Conservation (phyloP, 2,329 filamentous ascomycete genomes). For the Phialophora tarda region DNA sequence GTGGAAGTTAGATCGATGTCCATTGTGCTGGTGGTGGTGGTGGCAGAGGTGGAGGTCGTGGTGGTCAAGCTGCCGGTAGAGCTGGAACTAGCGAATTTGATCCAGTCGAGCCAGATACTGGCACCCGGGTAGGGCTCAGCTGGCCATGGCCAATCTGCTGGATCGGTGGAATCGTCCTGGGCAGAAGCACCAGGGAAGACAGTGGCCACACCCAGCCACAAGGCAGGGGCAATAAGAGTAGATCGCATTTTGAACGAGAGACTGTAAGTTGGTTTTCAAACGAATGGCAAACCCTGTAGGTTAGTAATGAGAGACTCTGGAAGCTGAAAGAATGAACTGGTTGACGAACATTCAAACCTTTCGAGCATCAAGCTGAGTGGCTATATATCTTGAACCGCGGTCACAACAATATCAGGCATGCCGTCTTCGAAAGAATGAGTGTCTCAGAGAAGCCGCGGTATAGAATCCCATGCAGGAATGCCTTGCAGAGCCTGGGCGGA, state of each 20-base stretch:
- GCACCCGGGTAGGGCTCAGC: conserved; percentile 21
- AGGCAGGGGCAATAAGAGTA: conserved; percentile 30
- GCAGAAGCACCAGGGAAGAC: conserved; percentile 25
- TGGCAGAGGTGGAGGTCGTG: neutral
- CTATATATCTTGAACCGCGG: conserved; percentile 24
- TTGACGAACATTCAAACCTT: conserved; percentile 13
- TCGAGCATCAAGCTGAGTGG: neutral
- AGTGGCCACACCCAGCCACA: conserved; percentile 28
- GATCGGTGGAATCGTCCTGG: conserved; percentile 10
- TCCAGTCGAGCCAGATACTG: conserved; percentile 31
- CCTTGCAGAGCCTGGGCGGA: conserved; percentile 22
- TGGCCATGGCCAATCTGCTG: conserved; percentile 15
- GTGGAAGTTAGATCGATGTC: conserved; percentile 5
- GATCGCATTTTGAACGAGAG: conserved; percentile 30
- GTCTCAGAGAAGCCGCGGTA: conserved; percentile 28
- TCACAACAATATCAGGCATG: conserved; percentile 12
- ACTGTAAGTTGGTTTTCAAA: conserved; percentile 22
- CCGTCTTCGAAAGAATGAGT: conserved; percentile 18
- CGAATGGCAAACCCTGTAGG: conserved; percentile 22
- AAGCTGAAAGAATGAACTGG: conserved; percentile 24
- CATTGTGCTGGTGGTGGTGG: conserved; percentile 2
- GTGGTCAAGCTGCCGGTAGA: conserved; percentile 7
- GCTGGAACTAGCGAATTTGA: conserved; percentile 4
- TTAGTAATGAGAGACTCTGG: conserved; percentile 26
- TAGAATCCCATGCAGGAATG: conserved; percentile 19